Percentiles rank a stretch among this genome's conserved stretches.
phyloP scores from a whole-genome alignment of 2,329 filamentous ascomycete species.

The Aspergillus quadrilineatus region DNA sequence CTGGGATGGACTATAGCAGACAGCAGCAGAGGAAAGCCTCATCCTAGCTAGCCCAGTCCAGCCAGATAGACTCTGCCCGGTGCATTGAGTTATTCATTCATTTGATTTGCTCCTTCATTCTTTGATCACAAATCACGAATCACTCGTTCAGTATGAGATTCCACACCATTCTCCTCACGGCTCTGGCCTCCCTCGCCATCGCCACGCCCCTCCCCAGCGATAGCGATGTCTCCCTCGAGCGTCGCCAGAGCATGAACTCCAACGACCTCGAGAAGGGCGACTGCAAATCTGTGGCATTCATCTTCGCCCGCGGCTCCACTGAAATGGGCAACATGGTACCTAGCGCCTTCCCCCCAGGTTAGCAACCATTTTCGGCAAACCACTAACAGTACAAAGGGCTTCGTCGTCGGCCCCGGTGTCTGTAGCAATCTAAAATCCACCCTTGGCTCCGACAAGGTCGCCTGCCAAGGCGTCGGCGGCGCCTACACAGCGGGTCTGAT shows the following conservation, averaged over 20 bases:
- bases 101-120: background rate
- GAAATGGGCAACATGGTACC: conserved; percentile 42
- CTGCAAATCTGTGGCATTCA: conserved; percentile 40
- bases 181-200: conserved; percentile 17
- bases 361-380: background rate
- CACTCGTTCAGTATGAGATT: conserved; percentile 13
- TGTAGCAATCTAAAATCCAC: conserved; percentile 28
- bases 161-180: conserved; percentile 15
- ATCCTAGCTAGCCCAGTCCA: background rate
- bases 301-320: conserved; percentile 44
- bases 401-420: conserved; percentile 29
- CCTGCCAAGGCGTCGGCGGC: conserved; percentile 47
- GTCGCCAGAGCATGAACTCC: conserved; percentile 21
- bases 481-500: conserved; percentile 41
- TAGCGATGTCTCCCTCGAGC: conserved; percentile 1
- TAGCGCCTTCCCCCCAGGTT: background rate
- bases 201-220: conserved; percentile 16
- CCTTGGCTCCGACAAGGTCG: conserved; percentile 26
- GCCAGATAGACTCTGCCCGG: background rate
- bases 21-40: background rate
- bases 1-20: too few species aligned
- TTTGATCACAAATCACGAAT: background rate
- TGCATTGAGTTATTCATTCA: background rate
- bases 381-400: conserved; percentile 23
- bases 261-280: conserved; percentile 40